Evolutionary conservation across 192 early-diverging fungal genomes (phyloP), one percentile per base, ranked within the genome.

Genomic region (Gaertneriomyces semiglobifer): DNA sequence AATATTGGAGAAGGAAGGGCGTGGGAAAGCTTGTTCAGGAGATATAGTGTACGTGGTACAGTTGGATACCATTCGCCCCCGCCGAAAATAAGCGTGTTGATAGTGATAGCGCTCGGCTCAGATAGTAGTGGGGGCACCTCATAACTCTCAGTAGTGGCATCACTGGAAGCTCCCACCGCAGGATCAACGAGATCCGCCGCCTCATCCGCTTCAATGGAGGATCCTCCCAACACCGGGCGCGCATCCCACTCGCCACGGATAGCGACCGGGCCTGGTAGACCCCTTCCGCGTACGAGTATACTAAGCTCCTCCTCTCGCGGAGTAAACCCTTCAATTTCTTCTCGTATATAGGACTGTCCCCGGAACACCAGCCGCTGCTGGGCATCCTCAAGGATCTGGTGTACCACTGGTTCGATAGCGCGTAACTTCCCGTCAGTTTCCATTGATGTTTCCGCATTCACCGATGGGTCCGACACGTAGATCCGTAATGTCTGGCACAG

Each of bases 311-410:
- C 74, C 0, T 89, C 82, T 16, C 86, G 77, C 20, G 89, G 85
- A 44, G 82, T 85, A 79, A 87, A 94, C 33, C 76, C 77, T 70
- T 88, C 84, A 62, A 94, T 92, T 65, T 93, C 88, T 55, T 74
- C 75, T 11, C 83, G 81, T 41, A 95, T 90, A 73, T 82, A 95
- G 25, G 80, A 69, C 74, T 95, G 85, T 4, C 92, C 88, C 44
- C 93, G 83, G 79, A 95, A 98, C 6, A 89, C 90, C 40, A 98
- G 85, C 12, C 93, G 72, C 59, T 86, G 84, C 72, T 98, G 96
- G 5, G 93, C 75, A 78, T 96, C 96, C 74, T 93, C 81, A 52
- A 98, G 72, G 55, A 97, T 89, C 60, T 89, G 83, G 40, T 80
- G 80, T 25, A 92, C 87, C n/a, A 90, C 83, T 57, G 89, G 50